These are phyloP conservation scores for Arachis stenosperma DNA, from an alignment of 306 rosid genomes.

Conservation along the genomic window DNA sequence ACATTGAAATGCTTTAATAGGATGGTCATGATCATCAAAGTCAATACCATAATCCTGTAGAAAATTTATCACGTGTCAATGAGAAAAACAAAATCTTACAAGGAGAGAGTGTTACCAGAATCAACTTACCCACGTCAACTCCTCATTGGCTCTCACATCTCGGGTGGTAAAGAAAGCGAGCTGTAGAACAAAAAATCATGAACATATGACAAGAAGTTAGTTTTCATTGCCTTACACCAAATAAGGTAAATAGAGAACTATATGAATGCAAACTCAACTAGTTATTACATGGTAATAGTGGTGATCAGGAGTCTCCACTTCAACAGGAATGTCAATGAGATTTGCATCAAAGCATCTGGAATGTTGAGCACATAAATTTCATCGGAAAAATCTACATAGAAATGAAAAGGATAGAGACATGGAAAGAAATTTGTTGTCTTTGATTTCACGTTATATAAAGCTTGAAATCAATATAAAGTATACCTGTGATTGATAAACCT, in stretches of 20 bases:
- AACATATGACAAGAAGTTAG: background rate
- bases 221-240: background rate
- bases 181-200: slow-evolving; percentile 48
- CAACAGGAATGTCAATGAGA: slow-evolving; percentile 76
- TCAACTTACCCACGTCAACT: slow-evolving; percentile 75
- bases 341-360: slow-evolving; percentile 71
- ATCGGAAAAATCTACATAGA: background rate
- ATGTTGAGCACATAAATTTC: background rate
- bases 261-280: slow-evolving; percentile 3
- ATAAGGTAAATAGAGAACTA: slow-evolving; percentile 18
- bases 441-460: background rate
- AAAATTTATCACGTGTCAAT: slow-evolving; percentile 9
- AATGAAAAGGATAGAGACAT: background rate
- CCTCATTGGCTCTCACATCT: slow-evolving; percentile 65
- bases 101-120: too few species aligned
- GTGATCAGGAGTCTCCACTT: slow-evolving; percentile 87
- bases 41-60: slow-evolving; percentile 81
- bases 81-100: background rate
- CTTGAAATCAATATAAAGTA: slow-evolving; percentile 1
- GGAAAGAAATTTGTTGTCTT: too few species aligned
- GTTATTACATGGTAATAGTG: slow-evolving; percentile 76
- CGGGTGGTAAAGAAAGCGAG: slow-evolving; percentile 75
- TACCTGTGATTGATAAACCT: slow-evolving; percentile 90
- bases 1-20: slow-evolving; percentile 73
- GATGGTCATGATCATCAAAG: slow-evolving; percentile 69